Base-by-base conservation (phyloP, 192 early-diverging fungal species). In the Linnemannia schmuckeri region DNA sequence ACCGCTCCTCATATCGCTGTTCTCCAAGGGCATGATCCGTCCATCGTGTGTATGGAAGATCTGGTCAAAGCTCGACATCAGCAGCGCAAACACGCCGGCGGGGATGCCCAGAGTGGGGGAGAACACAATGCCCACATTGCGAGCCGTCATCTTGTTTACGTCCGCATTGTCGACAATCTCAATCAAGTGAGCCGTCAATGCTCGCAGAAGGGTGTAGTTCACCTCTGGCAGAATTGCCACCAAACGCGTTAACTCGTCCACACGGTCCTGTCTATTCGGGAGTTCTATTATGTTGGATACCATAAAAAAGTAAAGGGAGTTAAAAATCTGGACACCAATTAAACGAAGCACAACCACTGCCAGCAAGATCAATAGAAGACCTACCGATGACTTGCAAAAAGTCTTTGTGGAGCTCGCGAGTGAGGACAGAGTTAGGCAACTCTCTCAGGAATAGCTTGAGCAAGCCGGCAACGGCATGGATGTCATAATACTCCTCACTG, bases 91-190 rank as follows among this genome's bases (percentile, higher is more conserved):
- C n/a, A 99, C 94, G 10, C 97, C 94, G 22, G 96, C 97, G 1
- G 98, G 97, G 75, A 99, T 96, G 33, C 96, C 96, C 3, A 99
- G 90, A 8, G 98, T 98, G 27, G 97, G 98, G 42, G 97, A 95
- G 81, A 99, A 99, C 8, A 99, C 97, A 76, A 99, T 99, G 70
- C 97, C 96, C 52, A 99, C 93, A 91, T 99, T 99, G 35, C 96
- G 94, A 72, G 97, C 91, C 9, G 96, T 98, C 98, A 99, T 99
- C 87, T 95, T 95, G 91, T 99, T 99, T 38, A 93, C 89, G 44
- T 94, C 94, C 17, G 94, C 91, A 71, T 94, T 91, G 75, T 96
- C 94, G 30, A 99, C 98, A 63, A 99, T 94, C 54, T 95, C 89
- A 72, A 98, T 95, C 74, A 99, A 93, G 78, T 99, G 98, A 0